Evolutionary conservation across 2,329 filamentous ascomycete species (phyloP), one percentile per base, ranked within the genome.

Genomic region (Cytospora piceae): DNA sequence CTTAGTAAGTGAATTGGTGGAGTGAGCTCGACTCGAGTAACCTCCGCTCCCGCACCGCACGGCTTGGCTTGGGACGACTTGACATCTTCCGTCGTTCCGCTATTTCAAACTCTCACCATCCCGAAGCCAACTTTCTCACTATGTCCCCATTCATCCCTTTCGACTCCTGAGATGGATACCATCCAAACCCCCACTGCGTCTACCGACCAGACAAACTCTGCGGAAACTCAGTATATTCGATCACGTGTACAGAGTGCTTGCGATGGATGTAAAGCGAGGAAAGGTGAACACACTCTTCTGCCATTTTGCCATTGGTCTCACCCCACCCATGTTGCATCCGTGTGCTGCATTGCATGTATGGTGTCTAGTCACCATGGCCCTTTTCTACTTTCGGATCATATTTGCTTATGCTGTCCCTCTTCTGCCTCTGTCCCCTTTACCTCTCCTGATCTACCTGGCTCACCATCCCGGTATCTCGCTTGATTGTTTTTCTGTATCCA

Each of bases 231-330:
- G 29, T 54, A 63, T 46, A 70, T 73, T 57, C 75, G 76, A 53
- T 70, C 71, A 17, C 82, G 83, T 67, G 80, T 84, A 53, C 76
- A 81, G 64, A 84, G 84, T 67, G 83, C 83, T 53, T 85, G 83
- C 72, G 82, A 85, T 68, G 78, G 78, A 3, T 85, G 83, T 76
- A 85, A 85, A 70, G 77, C 79, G 14, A 79, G 82, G 63, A 85
- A 85, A 77, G 77, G 74, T 75, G 37, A 22, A 51, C 17, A 51
- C 17, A 51, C 58, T 53, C 42, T 17, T 17, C 53, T 12, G 20
- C 39, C 39, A 5, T 27, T 8, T 20, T 46, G 14, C 22, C 37
- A 49, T 64, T 72, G 81, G 51, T 54, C 12, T 46, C 42, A 34
- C 37, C 53, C 42, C 37, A 32, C 37, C 20, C 31, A 37, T 39